A percentile compares a stretch with the other conserved stretches of the same genome.
Conservation (phyloP, 192 early-diverging fungal genomes). For the Umbelopsis isabellina region DNA sequence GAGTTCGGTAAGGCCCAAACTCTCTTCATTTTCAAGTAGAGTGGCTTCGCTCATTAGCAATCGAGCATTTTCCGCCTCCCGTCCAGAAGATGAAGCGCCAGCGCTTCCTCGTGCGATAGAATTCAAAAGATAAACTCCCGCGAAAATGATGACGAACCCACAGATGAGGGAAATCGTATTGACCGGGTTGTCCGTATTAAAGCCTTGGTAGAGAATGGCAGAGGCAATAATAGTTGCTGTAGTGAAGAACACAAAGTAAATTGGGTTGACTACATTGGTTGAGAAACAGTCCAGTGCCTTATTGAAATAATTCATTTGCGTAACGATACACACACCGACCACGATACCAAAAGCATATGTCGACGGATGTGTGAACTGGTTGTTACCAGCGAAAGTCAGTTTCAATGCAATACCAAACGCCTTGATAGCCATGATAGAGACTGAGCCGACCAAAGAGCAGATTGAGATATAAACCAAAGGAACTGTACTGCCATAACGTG, state of each 20-base stretch:
- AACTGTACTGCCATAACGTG: slow-evolving; percentile 75
- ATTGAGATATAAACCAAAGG: slow-evolving; percentile 93
- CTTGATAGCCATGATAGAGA: slow-evolving; percentile 91
- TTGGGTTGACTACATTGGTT: slow-evolving; percentile 86
- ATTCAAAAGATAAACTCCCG: slow-evolving; percentile 90
- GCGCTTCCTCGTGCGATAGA: slow-evolving; percentile 39
- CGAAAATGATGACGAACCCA: slow-evolving; percentile 92
- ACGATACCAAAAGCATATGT: slow-evolving; percentile 87
- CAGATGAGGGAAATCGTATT: slow-evolving; percentile 84
- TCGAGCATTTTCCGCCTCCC: slow-evolving; percentile 41
- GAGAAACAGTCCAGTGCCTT: slow-evolving; percentile 93
- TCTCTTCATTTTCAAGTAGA: slow-evolving; percentile 49
- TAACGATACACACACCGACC: slow-evolving; percentile 81
- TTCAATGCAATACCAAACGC: slow-evolving; percentile 92
- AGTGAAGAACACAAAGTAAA: slow-evolving; percentile 96
- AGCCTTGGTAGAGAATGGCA: slow-evolving; percentile 87
- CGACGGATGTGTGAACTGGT: slow-evolving; percentile 88
- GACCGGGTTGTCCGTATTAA: slow-evolving; percentile 71
- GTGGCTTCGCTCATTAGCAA: slow-evolving; percentile 52
- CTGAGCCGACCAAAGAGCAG: slow-evolving; percentile 95
- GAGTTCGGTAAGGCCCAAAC: slow-evolving; percentile 19
- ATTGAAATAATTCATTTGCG: slow-evolving; percentile 99
- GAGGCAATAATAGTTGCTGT: slow-evolving; percentile 93
- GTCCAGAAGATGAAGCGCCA: slow-evolving; percentile 23
- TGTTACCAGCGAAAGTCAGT: slow-evolving; percentile 90